Evolutionary conservation across 1,284 basidiomycete genomes (phyloP).

Genomic region (Melanopsichium pennsylvanicum): DNA sequence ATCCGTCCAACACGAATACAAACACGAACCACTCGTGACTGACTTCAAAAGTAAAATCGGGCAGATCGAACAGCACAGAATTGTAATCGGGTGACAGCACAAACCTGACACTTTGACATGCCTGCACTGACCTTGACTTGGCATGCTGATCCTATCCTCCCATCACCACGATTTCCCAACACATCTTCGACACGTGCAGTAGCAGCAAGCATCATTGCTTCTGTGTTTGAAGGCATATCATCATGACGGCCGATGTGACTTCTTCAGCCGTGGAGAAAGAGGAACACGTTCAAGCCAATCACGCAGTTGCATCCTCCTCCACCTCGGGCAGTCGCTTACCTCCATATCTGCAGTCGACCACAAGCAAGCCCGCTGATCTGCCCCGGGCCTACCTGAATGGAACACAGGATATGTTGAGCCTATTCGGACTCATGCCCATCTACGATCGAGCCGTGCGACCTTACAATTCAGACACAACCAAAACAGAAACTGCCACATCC

Average conservation of each 20-base stretch:
- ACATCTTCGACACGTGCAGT: background rate
- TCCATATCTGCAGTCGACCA: slow-evolving; percentile 31
- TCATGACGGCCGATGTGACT: slow-evolving; percentile 15
- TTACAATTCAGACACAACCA: slow-evolving; percentile 37
- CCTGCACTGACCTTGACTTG: too few species aligned
- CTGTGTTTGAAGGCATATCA: background rate
- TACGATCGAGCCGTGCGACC: slow-evolving; percentile 55
- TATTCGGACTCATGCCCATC: slow-evolving; percentile 53
- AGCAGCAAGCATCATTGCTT: background rate
- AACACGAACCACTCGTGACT: background rate
- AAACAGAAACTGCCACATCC: slow-evolving; percentile 13
- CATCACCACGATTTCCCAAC: too few species aligned
- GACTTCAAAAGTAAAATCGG: too few species aligned
- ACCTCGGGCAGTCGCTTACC: slow-evolving; percentile 8
- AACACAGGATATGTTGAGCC: slow-evolving; percentile 51
- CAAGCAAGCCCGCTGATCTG: slow-evolving; percentile 24
- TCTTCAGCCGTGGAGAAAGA: slow-evolving; percentile 10
- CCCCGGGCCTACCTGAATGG: slow-evolving; percentile 47
- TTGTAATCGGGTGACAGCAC: too few species aligned
- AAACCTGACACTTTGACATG: too few species aligned
- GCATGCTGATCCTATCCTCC: too few species aligned
- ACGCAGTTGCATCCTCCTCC: slow-evolving; percentile 7
- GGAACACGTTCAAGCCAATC: slow-evolving; percentile 16
- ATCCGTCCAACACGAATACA: too few species aligned
- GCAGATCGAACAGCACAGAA: too few species aligned